Evolutionary conservation across 352 stramenopile species (phyloP).

Genomic region (Blastocystis hominis): DNA sequence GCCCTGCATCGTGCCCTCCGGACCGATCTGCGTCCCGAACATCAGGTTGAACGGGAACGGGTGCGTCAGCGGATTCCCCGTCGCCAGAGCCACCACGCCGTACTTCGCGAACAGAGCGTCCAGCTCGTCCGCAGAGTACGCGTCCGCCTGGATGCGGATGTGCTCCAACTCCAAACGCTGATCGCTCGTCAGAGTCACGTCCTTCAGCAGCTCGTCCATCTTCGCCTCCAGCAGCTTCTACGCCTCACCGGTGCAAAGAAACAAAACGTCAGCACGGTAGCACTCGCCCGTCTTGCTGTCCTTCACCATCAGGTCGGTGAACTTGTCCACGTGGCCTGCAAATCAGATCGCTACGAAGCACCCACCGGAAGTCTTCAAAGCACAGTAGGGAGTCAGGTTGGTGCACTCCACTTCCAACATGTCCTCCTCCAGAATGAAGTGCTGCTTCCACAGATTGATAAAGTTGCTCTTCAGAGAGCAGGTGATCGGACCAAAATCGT

Average conservation of each 20-base stretch:
- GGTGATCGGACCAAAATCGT: slow-evolving; percentile 89
- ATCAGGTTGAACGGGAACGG: slow-evolving; percentile 98
- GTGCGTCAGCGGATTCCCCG: slow-evolving; percentile 79
- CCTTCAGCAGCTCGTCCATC: slow-evolving; percentile 92
- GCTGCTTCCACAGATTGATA: slow-evolving; percentile 84
- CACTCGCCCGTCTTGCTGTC: slow-evolving; percentile 89
- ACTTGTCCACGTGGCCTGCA: slow-evolving; percentile 93
- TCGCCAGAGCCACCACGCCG: slow-evolving; percentile 79
- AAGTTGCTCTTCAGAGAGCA: slow-evolving; percentile 87
- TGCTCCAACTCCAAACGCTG: slow-evolving; percentile 76
- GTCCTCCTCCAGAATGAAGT: slow-evolving; percentile 95
- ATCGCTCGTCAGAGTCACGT: slow-evolving; percentile 77
- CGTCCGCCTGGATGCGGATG: slow-evolving; percentile 86
- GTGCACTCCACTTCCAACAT: slow-evolving; percentile 98
- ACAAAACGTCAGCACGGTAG: slow-evolving; percentile 74
- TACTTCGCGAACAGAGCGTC: slow-evolving; percentile 82
- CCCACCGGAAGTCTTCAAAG: slow-evolving; percentile 83
- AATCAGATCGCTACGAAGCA: neutral
- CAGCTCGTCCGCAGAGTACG: slow-evolving; percentile 90
- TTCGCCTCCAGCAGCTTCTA: slow-evolving; percentile 49
- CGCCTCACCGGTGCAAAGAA: neutral
- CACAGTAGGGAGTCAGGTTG: slow-evolving; percentile 88
- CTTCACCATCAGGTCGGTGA: slow-evolving; percentile 99
- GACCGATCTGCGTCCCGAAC: slow-evolving; percentile 96
- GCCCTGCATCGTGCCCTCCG: slow-evolving; percentile 84